Evolutionary conservation across 2,329 filamentous ascomycete genomes (phyloP), one percentile per base, ranked within the genome.

Genomic region (Rhytidhysteron rufulum): DNA sequence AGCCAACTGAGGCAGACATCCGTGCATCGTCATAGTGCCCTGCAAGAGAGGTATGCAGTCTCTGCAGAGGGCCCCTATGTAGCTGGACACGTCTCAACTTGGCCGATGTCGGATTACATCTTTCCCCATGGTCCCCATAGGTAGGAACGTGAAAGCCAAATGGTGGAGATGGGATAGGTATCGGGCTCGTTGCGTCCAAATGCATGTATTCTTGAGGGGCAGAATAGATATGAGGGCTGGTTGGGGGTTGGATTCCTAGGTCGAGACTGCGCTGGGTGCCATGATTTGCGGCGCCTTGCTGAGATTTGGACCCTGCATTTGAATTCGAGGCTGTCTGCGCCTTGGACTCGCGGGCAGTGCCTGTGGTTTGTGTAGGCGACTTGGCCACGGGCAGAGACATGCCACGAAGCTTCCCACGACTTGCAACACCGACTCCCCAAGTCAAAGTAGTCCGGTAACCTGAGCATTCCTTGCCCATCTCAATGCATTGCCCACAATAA

Each of bases 361-460:
- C 43, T 20, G 46, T 49, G 25, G 54, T 56, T 21, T 55, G 49
- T 31, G 55, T 51, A 16, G 59, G 58, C 39, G 68, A 65, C 39
- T 73, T 74, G 29, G 74, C 72, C 37, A 84, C 69, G 8, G 81
- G 81, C 42, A 95, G 73, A 41, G 90, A 90, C 52, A 96, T 75
- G 29, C 91, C 91, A 47, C 91, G 82, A 48, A 97, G 81, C 73
- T 97, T 97, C 61, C 91, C 91, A 58, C 91, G 83, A 68, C 90
- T 96, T 41, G 91, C 91, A 43, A 97, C 91, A 37, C 91, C 91
- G 34, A 96, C 88, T 31, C 89, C 89, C 91, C 91, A 97, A 34
- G 91, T 97, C 67, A 97, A 76, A 54, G 91, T 90, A 13, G 91
- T 97, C 71, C 94, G 94, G 75, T 97, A 97, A 44, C 91, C 91